Evolutionary conservation across 2,329 filamentous ascomycete species (phyloP).

Genomic region (Clonostachys rosea): DNA sequence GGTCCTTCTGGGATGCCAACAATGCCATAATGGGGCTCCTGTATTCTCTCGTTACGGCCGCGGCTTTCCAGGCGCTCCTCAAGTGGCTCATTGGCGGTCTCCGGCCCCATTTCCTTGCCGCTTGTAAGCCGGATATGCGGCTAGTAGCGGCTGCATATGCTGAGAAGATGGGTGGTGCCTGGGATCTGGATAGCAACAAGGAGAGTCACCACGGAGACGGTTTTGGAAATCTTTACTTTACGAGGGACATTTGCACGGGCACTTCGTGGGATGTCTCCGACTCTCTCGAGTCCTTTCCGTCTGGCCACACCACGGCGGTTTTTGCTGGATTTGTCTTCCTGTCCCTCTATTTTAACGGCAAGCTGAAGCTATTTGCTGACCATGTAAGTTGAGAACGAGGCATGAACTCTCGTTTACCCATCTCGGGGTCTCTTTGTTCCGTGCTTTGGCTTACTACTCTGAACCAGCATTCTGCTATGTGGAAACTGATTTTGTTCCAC

Average conservation of each 20-base stretch:
- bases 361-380: conserved; percentile 57
- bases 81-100: conserved; percentile 72
- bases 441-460: conserved; percentile 45
- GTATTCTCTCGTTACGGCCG: conserved; percentile 53
- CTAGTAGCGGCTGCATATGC: neutral
- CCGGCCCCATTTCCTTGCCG: conserved; percentile 66
- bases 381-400: neutral
- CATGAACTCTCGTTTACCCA: no score
- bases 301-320: conserved; percentile 68
- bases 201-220: neutral
- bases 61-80: conserved; percentile 54
- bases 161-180: neutral
- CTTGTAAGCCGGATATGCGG: conserved; percentile 44
- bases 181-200: neutral
- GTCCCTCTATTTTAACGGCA: conserved; percentile 71
- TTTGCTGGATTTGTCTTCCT: conserved; percentile 70
- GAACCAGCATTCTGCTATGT: conserved; percentile 63
- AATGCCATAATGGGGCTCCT: conserved; percentile 58
- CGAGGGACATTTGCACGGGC: neutral
- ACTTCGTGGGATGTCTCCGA: neutral
- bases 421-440: no score
- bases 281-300: conserved; percentile 52
- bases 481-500: conserved; percentile 66
- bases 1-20: conserved; percentile 54
- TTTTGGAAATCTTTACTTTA: neutral